Conservation (phyloP, 2,329 filamentous ascomycete genomes). For the Penicillium sp. region DNA sequence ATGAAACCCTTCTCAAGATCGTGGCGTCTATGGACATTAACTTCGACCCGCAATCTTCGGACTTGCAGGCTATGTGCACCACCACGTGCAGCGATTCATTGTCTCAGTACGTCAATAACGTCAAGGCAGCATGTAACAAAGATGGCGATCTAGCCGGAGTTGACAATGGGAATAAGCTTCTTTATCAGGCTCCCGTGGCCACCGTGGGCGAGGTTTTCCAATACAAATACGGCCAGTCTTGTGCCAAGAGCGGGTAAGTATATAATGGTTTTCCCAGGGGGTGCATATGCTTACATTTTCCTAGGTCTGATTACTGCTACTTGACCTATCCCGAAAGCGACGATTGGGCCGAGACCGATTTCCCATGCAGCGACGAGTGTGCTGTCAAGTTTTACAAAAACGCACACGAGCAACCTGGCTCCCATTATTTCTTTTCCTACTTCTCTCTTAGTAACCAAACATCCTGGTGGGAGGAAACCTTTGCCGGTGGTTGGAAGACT, state of each 20-base stretch:
- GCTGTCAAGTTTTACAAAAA: conserved; percentile 31
- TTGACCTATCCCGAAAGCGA: conserved; percentile 16
- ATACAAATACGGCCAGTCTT: conserved; percentile 28
- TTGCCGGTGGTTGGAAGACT: conserved; percentile 30
- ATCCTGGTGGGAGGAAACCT: conserved; percentile 31
- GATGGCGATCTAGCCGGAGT: conserved; percentile 32
- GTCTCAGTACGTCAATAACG: conserved; percentile 27
- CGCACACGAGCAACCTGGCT: conserved; percentile 33
- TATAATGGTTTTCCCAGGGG: neutral
- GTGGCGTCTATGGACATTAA: conserved; percentile 34
- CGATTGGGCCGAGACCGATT: conserved; percentile 23
- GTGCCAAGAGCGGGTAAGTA: conserved; percentile 26
- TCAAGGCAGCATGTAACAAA: conserved; percentile 29
- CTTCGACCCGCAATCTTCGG: conserved; percentile 28
- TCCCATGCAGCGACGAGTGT: conserved; percentile 33
- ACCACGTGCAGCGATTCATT: conserved; percentile 31
- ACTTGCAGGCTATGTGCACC: conserved; percentile 32
- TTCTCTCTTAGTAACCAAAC: conserved; percentile 26
- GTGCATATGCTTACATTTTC: conserved; percentile 8
- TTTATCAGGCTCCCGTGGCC: conserved; percentile 20
- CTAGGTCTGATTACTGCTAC: conserved; percentile 31
- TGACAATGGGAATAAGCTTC: conserved; percentile 8
- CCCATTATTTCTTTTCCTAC: conserved; percentile 28
- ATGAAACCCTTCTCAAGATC: conserved; percentile 32
- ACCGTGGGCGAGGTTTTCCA: conserved; percentile 28